Evolutionary conservation across 192 early-diverging fungal genomes (phyloP).

Genomic region (Chytriomyces sp.): DNA sequence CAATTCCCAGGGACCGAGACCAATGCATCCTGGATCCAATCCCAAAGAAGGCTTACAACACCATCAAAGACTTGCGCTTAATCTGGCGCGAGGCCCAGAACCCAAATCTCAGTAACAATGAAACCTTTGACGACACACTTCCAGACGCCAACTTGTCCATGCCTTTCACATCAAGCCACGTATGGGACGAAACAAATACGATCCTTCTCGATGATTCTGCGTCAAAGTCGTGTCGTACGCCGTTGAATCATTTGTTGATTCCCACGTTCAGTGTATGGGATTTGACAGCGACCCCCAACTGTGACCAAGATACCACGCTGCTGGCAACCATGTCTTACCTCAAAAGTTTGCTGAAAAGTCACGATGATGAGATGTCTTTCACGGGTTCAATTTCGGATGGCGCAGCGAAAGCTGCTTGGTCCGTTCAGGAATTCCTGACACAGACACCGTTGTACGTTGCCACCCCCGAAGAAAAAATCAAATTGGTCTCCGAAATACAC

Average conservation of each 20-base stretch:
- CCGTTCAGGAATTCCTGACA: neutral
- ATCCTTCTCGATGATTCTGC: constrained; percentile 53
- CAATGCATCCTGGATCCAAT: constrained; percentile 37
- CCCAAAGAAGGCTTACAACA: constrained; percentile 4
- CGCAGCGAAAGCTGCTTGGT: neutral
- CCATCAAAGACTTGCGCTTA: constrained; percentile 44
- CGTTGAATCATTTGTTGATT: constrained; percentile 43
- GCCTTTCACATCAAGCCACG: neutral
- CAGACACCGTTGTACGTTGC: constrained; percentile 7
- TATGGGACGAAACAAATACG: constrained; percentile 44
- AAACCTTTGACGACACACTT: no score
- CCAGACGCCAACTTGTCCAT: neutral
- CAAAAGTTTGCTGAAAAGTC: neutral
- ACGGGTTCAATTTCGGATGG: neutral
- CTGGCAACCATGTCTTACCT: constrained; percentile 7
- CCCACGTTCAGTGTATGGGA: constrained; percentile 48
- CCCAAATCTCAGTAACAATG: no score
- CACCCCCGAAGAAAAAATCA: neutral
- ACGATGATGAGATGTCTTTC: neutral
- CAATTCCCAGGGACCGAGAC: constrained; percentile 32
- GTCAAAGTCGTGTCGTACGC: constrained; percentile 41
- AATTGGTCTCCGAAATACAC: neutral
- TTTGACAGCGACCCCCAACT: constrained; percentile 22
- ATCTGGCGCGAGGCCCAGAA: constrained; percentile 33
- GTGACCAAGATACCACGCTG: constrained; percentile 30